phyloP scores from a whole-genome alignment of 106 monocot genomes.

The Cymbidium sinense region DNA sequence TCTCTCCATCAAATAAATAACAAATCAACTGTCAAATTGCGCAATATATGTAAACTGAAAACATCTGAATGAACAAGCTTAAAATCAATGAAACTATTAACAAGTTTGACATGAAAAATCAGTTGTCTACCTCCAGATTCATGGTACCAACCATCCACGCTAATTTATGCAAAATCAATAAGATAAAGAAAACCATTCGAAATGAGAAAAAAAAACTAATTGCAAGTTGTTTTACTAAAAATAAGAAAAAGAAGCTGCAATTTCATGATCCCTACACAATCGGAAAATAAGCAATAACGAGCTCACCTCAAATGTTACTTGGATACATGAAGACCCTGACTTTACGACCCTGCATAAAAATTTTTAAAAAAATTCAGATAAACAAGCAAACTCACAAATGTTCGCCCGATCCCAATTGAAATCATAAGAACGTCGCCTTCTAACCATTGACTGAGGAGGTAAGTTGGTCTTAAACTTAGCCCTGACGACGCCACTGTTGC shows the following conservation, averaged over 20 bases:
- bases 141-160: background rate
- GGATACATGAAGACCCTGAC: slow-evolving; percentile 27
- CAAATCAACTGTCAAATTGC: background rate
- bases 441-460: slow-evolving; percentile 76
- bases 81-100: no score
- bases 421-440: background rate
- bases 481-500: slow-evolving; percentile 74
- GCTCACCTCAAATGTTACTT: slow-evolving; percentile 19
- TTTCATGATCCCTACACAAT: background rate
- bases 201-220: background rate
- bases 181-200: no score
- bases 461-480: slow-evolving; percentile 89
- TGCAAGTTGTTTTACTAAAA: background rate
- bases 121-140: background rate
- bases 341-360: slow-evolving; percentile 12
- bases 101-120: no score
- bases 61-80: background rate
- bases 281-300: background rate
- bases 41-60: background rate
- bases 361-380: background rate
- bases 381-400: background rate
- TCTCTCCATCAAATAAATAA: background rate
- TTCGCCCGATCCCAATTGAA: background rate
- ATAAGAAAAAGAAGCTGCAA: background rate
- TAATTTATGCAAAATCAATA: no score